Conservation (phyloP, 495 filamentous ascomycete genomes). For the Baudoinia panamericana region DNA sequence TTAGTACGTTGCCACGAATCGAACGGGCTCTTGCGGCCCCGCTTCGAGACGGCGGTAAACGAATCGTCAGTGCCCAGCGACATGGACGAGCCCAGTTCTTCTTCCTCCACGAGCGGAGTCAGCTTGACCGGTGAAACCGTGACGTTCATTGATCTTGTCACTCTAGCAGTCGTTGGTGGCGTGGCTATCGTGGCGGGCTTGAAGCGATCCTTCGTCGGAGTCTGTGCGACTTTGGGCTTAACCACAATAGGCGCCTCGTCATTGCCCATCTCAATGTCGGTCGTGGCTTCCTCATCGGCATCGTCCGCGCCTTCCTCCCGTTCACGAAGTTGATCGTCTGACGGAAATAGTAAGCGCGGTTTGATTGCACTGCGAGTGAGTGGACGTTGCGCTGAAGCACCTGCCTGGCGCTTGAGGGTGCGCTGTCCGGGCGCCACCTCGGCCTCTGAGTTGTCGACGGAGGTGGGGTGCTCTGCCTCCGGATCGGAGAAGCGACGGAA, state of each 20-base stretch:
- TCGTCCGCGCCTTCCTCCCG: conserved; percentile 25
- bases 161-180: conserved; percentile 6
- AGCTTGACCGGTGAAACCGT: background rate
- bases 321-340: conserved; percentile 28
- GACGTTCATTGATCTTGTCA: conserved; percentile 5
- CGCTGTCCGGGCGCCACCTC: conserved; percentile 3
- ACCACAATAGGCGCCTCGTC: background rate
- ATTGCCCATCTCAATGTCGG: conserved; percentile 31
- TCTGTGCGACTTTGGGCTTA: background rate
- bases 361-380: conserved; percentile 63
- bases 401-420: conserved; percentile 34
- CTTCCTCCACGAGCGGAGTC: conserved; percentile 3
- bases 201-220: background rate
- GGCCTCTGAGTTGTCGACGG: conserved; percentile 31
- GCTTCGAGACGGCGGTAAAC: background rate
- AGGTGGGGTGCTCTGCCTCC: conserved; percentile 34
- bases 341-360: conserved; percentile 74
- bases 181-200: conserved; percentile 10
- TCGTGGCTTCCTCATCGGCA: conserved; percentile 36
- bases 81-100: conserved; percentile 5
- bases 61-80: background rate
- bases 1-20: conserved; percentile 22
- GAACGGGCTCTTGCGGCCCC: conserved; percentile 18
- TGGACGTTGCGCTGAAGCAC: conserved; percentile 31
- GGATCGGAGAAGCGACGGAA: conserved; percentile 52